Conservation (phyloP, 805 yeast species). For the Wickerhamiella azyma region DNA sequence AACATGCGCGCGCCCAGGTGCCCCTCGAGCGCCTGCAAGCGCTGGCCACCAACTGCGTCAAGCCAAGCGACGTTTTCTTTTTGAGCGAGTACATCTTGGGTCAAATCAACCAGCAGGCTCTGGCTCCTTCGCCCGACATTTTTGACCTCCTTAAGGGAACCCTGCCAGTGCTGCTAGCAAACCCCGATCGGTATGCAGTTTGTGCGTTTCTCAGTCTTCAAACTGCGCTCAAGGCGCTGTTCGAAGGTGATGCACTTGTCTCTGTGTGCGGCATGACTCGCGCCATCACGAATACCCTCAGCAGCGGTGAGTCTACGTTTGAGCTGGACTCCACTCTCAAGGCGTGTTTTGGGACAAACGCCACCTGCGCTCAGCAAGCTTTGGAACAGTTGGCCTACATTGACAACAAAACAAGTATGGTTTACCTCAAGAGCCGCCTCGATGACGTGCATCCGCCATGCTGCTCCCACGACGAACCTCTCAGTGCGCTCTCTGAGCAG, state of each 20-base stretch:
- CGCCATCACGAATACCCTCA: neutral
- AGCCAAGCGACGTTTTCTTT: neutral
- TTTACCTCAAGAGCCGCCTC: neutral
- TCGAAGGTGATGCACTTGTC: neutral
- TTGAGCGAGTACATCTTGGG: neutral
- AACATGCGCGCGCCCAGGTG: neutral
- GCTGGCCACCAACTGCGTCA: neutral
- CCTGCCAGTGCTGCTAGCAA: neutral
- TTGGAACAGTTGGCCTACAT: neutral
- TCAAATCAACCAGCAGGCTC: neutral
- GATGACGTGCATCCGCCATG: neutral
- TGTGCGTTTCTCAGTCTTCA: neutral
- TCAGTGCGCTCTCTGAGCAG: neutral
- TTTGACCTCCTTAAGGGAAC: neutral
- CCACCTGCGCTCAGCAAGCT: neutral
- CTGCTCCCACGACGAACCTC: neutral
- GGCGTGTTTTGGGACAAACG: neutral
- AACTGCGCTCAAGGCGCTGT: neutral
- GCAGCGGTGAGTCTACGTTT: neutral
- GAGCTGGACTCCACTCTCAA: neutral
- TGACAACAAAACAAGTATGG: neutral
- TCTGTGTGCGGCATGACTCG: neutral
- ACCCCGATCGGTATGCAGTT: neutral
- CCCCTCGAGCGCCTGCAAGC: neutral
- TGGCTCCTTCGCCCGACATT: neutral